phyloP scores from a whole-genome alignment of 2,329 filamentous ascomycete genomes.

The Diaporthe aspalathi region DNA sequence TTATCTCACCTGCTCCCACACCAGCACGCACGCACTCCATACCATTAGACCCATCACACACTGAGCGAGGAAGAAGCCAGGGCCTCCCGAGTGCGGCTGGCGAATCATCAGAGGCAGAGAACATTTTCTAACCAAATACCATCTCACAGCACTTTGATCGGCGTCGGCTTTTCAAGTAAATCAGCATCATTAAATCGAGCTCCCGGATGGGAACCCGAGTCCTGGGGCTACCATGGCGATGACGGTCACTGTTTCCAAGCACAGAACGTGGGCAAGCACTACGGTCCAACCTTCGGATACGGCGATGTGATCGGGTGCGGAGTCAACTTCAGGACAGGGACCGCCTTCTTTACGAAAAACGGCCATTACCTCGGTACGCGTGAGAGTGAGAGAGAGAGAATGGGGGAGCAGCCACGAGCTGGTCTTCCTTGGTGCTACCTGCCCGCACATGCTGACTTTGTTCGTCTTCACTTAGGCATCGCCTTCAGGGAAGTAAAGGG shows the following conservation, averaged over 20 bases:
- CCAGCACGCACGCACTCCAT: not conserved
- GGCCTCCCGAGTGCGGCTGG: not conserved
- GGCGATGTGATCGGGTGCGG: slow-evolving; percentile 73
- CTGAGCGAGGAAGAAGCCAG: too few relatives aligned
- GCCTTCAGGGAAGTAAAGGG: slow-evolving; percentile 76
- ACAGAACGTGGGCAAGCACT: slow-evolving; percentile 66
- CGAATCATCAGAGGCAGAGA: not conserved
- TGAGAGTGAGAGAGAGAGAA: not conserved
- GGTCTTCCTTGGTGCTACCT: not conserved
- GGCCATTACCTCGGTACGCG: slow-evolving; percentile 65
- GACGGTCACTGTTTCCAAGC: slow-evolving; percentile 72
- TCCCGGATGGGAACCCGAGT: slow-evolving; percentile 75
- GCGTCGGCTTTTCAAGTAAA: slow-evolving; percentile 70
- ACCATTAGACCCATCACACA: not conserved
- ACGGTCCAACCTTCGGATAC: slow-evolving; percentile 66
- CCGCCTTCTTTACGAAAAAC: slow-evolving; percentile 78
- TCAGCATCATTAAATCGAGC: slow-evolving; percentile 65
- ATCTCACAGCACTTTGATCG: slow-evolving; percentile 65
- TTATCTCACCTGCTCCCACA: not conserved
- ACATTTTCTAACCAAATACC: not conserved
- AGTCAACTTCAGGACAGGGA: slow-evolving; percentile 72
- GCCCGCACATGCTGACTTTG: slow-evolving; percentile 43
- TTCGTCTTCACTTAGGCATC: slow-evolving; percentile 60
- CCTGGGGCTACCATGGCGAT: slow-evolving; percentile 77
- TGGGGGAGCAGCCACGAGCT: slow-evolving; percentile 31